Evolutionary conservation across 2,329 filamentous ascomycete genomes (phyloP).

Genomic region (Exophiala aquamarina): DNA sequence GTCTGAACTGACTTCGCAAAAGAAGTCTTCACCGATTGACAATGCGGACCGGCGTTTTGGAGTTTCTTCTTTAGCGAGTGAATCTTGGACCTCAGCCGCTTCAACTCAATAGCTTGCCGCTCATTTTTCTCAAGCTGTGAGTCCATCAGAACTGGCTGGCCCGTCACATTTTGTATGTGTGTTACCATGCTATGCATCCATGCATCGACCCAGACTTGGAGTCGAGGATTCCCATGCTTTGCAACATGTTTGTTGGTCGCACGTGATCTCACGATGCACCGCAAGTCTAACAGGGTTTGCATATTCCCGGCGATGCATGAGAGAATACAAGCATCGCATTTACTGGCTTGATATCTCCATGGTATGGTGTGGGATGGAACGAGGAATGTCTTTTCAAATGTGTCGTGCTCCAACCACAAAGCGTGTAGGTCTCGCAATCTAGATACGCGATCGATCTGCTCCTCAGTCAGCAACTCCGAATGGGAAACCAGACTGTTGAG

Average conservation of each 20-base stretch:
- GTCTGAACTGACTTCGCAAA: too few relatives aligned
- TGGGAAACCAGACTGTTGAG: conserved; percentile 22
- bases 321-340: conserved; percentile 41
- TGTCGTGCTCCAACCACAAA: conserved; percentile 33
- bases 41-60: too few relatives aligned
- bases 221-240: conserved; percentile 15
- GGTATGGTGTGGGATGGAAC: conserved; percentile 12
- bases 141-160: conserved; percentile 11
- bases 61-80: conserved; percentile 6
- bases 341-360: conserved; percentile 33
- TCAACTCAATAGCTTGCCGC: conserved; percentile 7
- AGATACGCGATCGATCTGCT: conserved; percentile 26
- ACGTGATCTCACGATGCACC: conserved; percentile 21
- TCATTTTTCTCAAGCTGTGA: conserved; percentile 10
- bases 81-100: conserved; percentile 12
- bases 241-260: conserved; percentile 12
- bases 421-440: conserved; percentile 32
- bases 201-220: conserved; percentile 17
- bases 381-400: conserved; percentile 13
- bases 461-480: conserved; percentile 14
- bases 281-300: conserved; percentile 32
- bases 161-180: conserved; percentile 2
- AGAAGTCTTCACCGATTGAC: too few relatives aligned
- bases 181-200: conserved; percentile 15
- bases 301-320: conserved; percentile 32